These are phyloP conservation scores for Heracleum sosnowskyi DNA, from an alignment of 129 eudicot species.

Conservation along the genomic window DNA sequence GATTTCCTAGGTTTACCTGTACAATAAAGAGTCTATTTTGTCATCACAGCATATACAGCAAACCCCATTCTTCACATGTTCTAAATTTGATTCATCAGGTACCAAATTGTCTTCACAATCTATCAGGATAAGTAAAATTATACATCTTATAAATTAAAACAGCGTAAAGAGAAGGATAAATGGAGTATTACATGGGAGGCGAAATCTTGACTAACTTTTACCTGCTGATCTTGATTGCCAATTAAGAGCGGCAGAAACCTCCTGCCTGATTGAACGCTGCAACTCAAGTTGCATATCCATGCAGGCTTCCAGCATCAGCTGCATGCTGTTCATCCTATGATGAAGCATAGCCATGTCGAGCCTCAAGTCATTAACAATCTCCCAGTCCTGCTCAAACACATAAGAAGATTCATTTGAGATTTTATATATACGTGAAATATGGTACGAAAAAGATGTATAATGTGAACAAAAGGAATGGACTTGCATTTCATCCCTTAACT, in stretches of 20 bases:
- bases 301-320: conserved; percentile 81
- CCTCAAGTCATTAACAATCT: conserved; percentile 64
- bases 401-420: background rate
- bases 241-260: conserved; percentile 75
- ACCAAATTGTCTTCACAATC: conserved; percentile 21
- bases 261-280: conserved; percentile 66
- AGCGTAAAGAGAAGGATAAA: background rate
- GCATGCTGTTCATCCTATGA: conserved; percentile 78
- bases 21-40: conserved; percentile 51
- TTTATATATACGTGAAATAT: background rate
- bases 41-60: conserved; percentile 70
- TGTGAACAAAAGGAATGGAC: background rate
- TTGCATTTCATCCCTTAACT: background rate
- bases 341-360: conserved; percentile 74
- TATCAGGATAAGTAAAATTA: too few species aligned
- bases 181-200: background rate
- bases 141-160: background rate
- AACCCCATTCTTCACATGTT: conserved; percentile 44
- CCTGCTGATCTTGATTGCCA: conserved; percentile 37
- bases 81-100: conserved; percentile 40
- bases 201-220: background rate
- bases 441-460: background rate
- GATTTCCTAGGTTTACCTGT: conserved; percentile 41
- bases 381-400: conserved; percentile 54
- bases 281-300: conserved; percentile 89